Conservation (phyloP, 768 basidiomycete species). For the Tylopilus sp. region DNA sequence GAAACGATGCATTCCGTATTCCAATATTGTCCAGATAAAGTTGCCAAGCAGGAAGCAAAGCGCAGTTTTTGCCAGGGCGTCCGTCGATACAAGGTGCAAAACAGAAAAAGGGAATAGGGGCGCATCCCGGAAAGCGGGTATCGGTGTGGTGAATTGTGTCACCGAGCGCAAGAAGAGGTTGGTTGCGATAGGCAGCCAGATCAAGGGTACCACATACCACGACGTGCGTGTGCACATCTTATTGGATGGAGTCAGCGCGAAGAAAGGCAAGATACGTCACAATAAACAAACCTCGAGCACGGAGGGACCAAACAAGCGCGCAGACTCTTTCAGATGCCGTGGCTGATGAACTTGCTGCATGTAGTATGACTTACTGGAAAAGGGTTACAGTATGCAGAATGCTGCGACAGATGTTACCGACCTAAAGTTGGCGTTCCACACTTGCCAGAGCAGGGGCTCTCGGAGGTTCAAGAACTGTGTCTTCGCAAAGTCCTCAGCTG, state of each 20-base stretch:
- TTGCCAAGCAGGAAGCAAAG: conserved; percentile 82
- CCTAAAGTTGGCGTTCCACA: conserved; percentile 87
- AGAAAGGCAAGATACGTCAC: background rate
- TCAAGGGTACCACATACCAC: conserved; percentile 90
- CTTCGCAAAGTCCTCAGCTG: conserved; percentile 76
- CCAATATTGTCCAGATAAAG: conserved; percentile 90
- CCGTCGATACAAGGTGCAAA: conserved; percentile 44
- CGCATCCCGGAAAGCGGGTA: conserved; percentile 58
- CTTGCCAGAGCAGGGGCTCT: conserved; percentile 79
- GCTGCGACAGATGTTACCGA: conserved; percentile 26
- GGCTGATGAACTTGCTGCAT: conserved; percentile 97
- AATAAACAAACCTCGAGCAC: conserved; percentile 65
- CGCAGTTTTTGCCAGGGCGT: conserved; percentile 51
- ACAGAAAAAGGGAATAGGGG: conserved; percentile 53
- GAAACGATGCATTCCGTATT: conserved; percentile 93
- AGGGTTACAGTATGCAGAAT: background rate
- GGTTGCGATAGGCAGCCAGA: conserved; percentile 86
- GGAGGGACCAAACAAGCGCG: conserved; percentile 80
- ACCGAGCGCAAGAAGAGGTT: conserved; percentile 83
- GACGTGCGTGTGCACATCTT: conserved; percentile 79
- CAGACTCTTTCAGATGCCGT: conserved; percentile 77
- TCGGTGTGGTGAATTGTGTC: conserved; percentile 71
- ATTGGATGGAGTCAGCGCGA: background rate
- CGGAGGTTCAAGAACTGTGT: conserved; percentile 90
- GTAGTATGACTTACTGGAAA: conserved; percentile 85